Conservation (phyloP, 768 basidiomycete species). For the Phaeolepiota aurea region DNA sequence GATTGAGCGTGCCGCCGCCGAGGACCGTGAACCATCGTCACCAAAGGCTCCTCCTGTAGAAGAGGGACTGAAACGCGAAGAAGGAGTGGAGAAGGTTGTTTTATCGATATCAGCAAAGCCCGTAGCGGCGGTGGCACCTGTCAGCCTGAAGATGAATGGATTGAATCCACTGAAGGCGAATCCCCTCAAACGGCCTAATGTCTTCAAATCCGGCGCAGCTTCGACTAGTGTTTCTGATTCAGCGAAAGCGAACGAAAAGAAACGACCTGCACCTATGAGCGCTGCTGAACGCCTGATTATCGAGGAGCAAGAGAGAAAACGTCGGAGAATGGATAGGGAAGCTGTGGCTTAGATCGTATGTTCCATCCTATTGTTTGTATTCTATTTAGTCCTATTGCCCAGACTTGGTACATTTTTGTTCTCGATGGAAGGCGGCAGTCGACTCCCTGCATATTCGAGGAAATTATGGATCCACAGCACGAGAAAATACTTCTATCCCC, state of each 20-base stretch:
- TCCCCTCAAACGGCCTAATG: slow-evolving; percentile 66
- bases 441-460: no score
- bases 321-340: slow-evolving; percentile 61
- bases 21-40: slow-evolving; percentile 24
- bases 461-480: no score
- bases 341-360: slow-evolving; percentile 12
- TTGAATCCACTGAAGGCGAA: slow-evolving; percentile 65
- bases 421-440: no score
- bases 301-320: slow-evolving; percentile 89
- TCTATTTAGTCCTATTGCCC: no score
- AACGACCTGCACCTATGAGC: slow-evolving; percentile 60
- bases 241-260: slow-evolving; percentile 41
- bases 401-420: no score
- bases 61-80: slow-evolving; percentile 65
- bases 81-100: slow-evolving; percentile 65
- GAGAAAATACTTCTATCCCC: no score
- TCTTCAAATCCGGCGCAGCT: slow-evolving; percentile 49
- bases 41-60: slow-evolving; percentile 33
- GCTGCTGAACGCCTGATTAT: slow-evolving; percentile 81
- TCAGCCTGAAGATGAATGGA: slow-evolving; percentile 54
- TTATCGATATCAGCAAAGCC: slow-evolving; percentile 63
- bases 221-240: slow-evolving; percentile 23
- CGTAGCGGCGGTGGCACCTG: slow-evolving; percentile 19
- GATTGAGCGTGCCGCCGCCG: slow-evolving; percentile 73
- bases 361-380: slow-evolving; percentile 1